Evolutionary conservation across 1,284 basidiomycete species (phyloP), one percentile per base, ranked within the genome.

Genomic region (Rhodotorula sp.): DNA sequence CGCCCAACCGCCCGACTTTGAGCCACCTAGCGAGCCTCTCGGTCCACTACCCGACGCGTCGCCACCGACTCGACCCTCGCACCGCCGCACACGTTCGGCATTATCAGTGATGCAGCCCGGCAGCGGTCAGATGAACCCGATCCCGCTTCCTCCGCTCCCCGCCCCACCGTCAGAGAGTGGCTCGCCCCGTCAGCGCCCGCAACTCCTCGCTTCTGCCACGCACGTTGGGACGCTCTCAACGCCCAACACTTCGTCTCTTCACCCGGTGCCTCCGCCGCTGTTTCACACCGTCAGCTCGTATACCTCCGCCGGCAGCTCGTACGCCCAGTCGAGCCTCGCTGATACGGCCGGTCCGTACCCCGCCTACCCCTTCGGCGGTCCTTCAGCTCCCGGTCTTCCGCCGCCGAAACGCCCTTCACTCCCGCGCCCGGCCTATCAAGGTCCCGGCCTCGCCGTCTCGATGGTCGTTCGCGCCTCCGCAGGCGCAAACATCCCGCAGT

Each of bases 1-100:
- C 2, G 34, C 60, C 2, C 62, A 34, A 10, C n/a, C 72, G 19
- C 74, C 74, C 7, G 56, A 69, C 12, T 75, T 71, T 53, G 74
- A 73, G 45, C 58, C 66, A 0, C 72, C 71, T 14, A 34, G 34
- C 65, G 61, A 7, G 10, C 62, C n/a, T 19, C 46, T 13, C 17
- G 27, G 27, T 1, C 49, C 8, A 21, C 12, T 42, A 19, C 56
- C 48, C 4, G 41, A 45, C 21, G n/a, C 49, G 17, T 67, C 54
- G 4, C 65, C 65, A 27, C 65, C 64, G 1, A 21, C 27, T 1
- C 70, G 73, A 1, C 73, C 73, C 0, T 21, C 59, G 0, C 73
- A 74, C 42, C 71, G 73, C 12, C 58, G 73, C 4, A 63, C 68
- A 4, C 72, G 72, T 3, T 74, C 73, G 4, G 66, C 61, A 3